Percentiles rank a stretch among this genome's conserved stretches.
These are phyloP conservation scores for Russula dissimulans DNA, from an alignment of 768 basidiomycete species.

Conservation along the genomic window DNA sequence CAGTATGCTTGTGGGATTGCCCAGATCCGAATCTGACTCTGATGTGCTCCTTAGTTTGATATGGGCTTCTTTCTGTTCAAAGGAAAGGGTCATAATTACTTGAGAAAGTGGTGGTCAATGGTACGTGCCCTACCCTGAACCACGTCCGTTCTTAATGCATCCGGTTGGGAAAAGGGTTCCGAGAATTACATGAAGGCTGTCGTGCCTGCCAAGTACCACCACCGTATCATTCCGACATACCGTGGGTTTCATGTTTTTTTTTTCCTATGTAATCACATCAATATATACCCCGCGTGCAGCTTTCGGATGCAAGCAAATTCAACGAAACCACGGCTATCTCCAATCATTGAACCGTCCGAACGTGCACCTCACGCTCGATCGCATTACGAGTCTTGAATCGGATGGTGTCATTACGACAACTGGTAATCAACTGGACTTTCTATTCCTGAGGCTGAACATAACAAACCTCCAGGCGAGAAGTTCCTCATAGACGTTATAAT, in stretches of 20 bases:
- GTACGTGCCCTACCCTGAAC: background rate
- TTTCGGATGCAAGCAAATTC: constrained; percentile 53
- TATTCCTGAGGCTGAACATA: background rate
- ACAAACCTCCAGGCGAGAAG: constrained; percentile 29
- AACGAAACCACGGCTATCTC: constrained; percentile 51
- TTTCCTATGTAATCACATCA: background rate
- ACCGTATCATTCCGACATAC: constrained; percentile 40
- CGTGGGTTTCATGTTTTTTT: constrained; percentile 27
- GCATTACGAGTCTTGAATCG: constrained; percentile 37
- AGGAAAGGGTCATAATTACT: constrained; percentile 4
- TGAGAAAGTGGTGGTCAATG: background rate
- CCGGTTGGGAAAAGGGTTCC: constrained; percentile 26
- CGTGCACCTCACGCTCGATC: constrained; percentile 41
- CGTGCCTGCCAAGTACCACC: constrained; percentile 28
- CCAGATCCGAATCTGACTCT: background rate
- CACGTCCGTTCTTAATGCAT: background rate
- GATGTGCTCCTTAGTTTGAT: background rate
- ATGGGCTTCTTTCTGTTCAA: background rate
- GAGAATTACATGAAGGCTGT: constrained; percentile 35
- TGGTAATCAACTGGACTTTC: background rate
- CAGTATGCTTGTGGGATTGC: constrained; percentile 26
- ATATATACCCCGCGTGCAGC: constrained; percentile 25
- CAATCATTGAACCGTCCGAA: constrained; percentile 41
- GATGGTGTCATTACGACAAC: constrained; percentile 42
- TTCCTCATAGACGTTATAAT: constrained; percentile 46